Conservation (phyloP, 164 flowering plant species). For the Magnolia officinalis region DNA sequence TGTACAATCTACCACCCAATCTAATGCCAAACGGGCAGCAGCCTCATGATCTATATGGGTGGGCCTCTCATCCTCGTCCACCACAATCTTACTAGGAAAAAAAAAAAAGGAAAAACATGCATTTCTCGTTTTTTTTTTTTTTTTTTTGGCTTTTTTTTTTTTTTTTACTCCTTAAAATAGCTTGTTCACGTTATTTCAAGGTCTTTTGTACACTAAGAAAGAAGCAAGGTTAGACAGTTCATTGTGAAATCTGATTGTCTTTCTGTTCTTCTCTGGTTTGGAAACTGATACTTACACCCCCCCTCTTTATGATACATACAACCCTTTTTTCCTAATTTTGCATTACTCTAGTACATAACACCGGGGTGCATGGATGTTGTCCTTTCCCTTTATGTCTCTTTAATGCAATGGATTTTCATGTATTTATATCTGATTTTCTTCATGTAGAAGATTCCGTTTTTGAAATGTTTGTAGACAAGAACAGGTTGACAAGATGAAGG, state of each 20-base stretch:
- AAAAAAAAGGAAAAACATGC: background rate
- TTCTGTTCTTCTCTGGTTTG: background rate
- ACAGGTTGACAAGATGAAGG: background rate
- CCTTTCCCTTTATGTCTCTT: background rate
- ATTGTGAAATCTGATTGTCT: conserved; percentile 2
- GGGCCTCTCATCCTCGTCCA: conserved; percentile 32
- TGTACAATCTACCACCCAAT: conserved; percentile 38
- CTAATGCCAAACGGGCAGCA: conserved; percentile 34
- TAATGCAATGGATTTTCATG: background rate
- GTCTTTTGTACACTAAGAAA: conserved; percentile 10
- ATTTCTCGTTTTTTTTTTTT: background rate
- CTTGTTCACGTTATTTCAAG: conserved; percentile 9
- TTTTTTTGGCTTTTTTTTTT: background rate
- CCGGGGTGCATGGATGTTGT: background rate
- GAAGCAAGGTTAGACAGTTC: background rate
- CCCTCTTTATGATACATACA: background rate
- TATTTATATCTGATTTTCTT: background rate
- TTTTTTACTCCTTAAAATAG: background rate
- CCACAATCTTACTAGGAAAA: conserved; percentile 17
- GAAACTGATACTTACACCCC: background rate
- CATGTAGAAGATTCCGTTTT: background rate
- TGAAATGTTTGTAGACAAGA: background rate
- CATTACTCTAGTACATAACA: background rate
- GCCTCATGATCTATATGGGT: conserved; percentile 30
- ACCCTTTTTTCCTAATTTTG: background rate